A percentile compares a stretch with the other conserved stretches of the same genome.
Conservation (phyloP, 2,329 filamentous ascomycete species). For the Nannizziopsis arthrosporioides region DNA sequence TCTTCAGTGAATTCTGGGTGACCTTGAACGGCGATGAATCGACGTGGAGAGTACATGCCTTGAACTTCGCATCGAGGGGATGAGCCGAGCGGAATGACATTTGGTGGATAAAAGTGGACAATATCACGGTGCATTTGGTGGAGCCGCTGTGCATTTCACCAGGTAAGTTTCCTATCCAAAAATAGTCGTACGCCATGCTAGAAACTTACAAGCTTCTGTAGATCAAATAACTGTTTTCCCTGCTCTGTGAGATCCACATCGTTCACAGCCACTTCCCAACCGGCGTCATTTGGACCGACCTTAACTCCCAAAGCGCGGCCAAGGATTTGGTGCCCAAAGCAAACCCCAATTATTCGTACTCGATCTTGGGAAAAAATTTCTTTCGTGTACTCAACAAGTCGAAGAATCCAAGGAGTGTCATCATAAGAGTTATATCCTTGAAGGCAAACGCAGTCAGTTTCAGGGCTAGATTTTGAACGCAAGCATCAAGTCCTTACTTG, state of each 20-base stretch:
- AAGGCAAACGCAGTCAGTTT: background rate
- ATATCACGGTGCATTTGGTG: constrained; percentile 83
- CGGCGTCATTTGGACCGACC: constrained; percentile 54
- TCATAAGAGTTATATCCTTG: constrained; percentile 61
- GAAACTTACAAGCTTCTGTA: constrained; percentile 45
- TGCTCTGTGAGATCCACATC: constrained; percentile 55
- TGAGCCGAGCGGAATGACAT: constrained; percentile 51
- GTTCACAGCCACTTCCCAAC: constrained; percentile 74
- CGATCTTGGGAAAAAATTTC: constrained; percentile 51
- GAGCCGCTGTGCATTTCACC: constrained; percentile 31
- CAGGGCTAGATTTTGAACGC: background rate
- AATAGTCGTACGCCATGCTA: background rate
- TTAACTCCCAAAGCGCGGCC: constrained; percentile 57
- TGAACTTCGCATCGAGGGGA: constrained; percentile 62
- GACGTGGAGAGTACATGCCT: constrained; percentile 58
- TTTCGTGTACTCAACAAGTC: constrained; percentile 56
- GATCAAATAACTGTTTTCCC: constrained; percentile 60
- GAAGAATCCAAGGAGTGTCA: constrained; percentile 61
- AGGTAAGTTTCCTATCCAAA: background rate
- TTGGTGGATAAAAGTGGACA: constrained; percentile 52
- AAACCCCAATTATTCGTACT: constrained; percentile 65
- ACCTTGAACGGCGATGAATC: constrained; percentile 67
- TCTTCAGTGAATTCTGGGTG: constrained; percentile 71
- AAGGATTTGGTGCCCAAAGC: constrained; percentile 80
- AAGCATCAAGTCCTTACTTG: constrained; percentile 32